phyloP scores from a whole-genome alignment of 2,329 filamentous ascomycete genomes.

The Fusarium sp. region DNA sequence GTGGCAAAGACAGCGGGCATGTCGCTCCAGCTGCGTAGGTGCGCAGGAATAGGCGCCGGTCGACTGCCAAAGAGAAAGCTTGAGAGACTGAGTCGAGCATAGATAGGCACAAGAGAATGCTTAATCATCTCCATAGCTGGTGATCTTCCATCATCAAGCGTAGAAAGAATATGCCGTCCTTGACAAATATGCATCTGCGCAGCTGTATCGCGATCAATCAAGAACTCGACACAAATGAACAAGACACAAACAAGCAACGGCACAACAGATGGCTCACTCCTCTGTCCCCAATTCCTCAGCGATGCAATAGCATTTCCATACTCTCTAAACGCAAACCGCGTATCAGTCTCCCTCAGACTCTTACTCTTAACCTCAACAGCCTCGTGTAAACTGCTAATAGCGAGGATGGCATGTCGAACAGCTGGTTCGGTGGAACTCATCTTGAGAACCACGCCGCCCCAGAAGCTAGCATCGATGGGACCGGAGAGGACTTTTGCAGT shows the following conservation, averaged over 20 bases:
- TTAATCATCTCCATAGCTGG: slow-evolving; percentile 51
- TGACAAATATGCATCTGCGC: slow-evolving; percentile 58
- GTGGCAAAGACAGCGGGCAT: slow-evolving; percentile 49
- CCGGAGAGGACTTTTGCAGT: slow-evolving; percentile 54
- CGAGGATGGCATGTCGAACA: slow-evolving; percentile 60
- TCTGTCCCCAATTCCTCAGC: slow-evolving; percentile 50
- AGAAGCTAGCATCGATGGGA: slow-evolving; percentile 55
- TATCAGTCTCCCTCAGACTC: slow-evolving; percentile 31
- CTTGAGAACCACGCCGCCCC: slow-evolving; percentile 57
- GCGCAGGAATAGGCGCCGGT: slow-evolving; percentile 49
- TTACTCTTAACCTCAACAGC: slow-evolving; percentile 33
- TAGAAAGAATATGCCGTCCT: slow-evolving; percentile 53
- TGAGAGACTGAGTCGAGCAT: slow-evolving; percentile 54
- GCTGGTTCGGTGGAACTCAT: slow-evolving; percentile 56
- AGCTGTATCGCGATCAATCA: slow-evolving; percentile 59
- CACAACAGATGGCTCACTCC: slow-evolving; percentile 44
- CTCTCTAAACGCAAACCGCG: slow-evolving; percentile 45
- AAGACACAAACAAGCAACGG: slow-evolving; percentile 59
- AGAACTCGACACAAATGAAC: slow-evolving; percentile 64
- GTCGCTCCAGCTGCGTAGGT: slow-evolving; percentile 46
- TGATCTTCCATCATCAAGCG: slow-evolving; percentile 43
- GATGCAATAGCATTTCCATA: slow-evolving; percentile 60
- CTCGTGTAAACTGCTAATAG: slow-evolving; percentile 60
- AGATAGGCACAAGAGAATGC: slow-evolving; percentile 55
- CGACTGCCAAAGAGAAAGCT: slow-evolving; percentile 53